A percentile compares a stretch with the other conserved stretches of the same genome.
Conservation (phyloP, 164 flowering plant genomes). For the Stephania yunnanensis region DNA sequence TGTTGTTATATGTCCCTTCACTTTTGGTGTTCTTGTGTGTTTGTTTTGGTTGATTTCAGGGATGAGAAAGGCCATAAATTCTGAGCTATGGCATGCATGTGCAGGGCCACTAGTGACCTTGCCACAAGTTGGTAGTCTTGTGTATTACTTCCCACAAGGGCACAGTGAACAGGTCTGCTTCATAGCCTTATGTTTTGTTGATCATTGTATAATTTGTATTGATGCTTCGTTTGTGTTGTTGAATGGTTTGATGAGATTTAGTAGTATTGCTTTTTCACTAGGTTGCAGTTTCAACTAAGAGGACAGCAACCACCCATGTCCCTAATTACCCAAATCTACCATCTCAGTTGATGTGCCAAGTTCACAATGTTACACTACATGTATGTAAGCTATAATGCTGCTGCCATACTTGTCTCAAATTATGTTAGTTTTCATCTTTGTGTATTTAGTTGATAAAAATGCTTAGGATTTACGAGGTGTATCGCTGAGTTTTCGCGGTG, state of each 20-base stretch:
- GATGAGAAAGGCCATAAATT: constrained; percentile 51
- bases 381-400: constrained; percentile 32
- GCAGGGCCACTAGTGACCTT: constrained; percentile 93
- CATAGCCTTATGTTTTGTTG: neutral
- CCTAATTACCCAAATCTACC: constrained; percentile 93
- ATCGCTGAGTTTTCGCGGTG: neutral
- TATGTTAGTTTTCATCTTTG: neutral
- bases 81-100: constrained; percentile 99
- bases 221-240: neutral
- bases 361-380: constrained; percentile 91
- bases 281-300: constrained; percentile 95
- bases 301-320: constrained; percentile 67
- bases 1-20: neutral
- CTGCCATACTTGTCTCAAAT: neutral
- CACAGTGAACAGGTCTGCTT: constrained; percentile 91
- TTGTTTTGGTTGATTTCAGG: constrained; percentile 32
- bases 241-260: neutral
- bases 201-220: too few species aligned
- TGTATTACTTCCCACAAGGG: constrained; percentile 95
- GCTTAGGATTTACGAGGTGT: neutral
- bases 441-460: neutral
- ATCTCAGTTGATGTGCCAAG: constrained; percentile 88
- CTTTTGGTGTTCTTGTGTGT: neutral
- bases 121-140: constrained; percentile 90
- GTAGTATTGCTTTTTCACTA: constrained; percentile 20